These are phyloP conservation scores for Epicoccum sorghinum DNA, from an alignment of 2,329 filamentous ascomycete genomes.

Conservation along the genomic window DNA sequence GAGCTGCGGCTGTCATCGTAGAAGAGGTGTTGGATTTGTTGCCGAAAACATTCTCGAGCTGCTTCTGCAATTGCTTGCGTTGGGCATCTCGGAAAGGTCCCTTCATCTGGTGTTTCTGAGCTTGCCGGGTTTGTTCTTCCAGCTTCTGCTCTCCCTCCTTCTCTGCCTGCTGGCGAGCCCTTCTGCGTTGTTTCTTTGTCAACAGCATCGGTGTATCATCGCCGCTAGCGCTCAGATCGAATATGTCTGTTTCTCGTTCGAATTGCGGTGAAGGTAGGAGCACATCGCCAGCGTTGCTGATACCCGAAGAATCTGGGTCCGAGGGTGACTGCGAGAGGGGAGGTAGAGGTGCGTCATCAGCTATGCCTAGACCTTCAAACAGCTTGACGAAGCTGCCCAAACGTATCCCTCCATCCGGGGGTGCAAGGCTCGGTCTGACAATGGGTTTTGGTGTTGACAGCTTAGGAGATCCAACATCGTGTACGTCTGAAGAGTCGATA, in stretches of 20 bases:
- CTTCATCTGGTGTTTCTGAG: constrained; percentile 13
- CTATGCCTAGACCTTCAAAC: constrained; percentile 52
- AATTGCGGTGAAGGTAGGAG: constrained; percentile 28
- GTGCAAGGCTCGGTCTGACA: constrained; percentile 7
- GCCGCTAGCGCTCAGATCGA: neutral
- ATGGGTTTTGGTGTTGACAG: constrained; percentile 16
- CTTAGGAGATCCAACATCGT: constrained; percentile 29
- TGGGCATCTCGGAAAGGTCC: constrained; percentile 16
- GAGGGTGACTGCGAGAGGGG: constrained; percentile 29
- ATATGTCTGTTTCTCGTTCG: neutral
- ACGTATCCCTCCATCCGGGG: constrained; percentile 24
- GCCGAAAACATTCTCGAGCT: constrained; percentile 9
- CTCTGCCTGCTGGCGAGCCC: constrained; percentile 34
- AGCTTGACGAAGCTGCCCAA: constrained; percentile 56
- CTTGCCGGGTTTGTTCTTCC: constrained; percentile 14
- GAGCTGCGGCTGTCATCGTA: neutral
- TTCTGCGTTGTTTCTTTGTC: constrained; percentile 36
- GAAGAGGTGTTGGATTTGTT: neutral
- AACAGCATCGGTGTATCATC: constrained; percentile 13
- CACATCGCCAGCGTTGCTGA: constrained; percentile 54
- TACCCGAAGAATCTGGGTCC: constrained; percentile 36
- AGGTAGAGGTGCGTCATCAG: constrained; percentile 24
- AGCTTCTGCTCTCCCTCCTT: constrained; percentile 26
- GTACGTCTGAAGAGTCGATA: constrained; percentile 37
- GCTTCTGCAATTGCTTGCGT: constrained; percentile 16